Conservation (phyloP, 2,329 filamentous ascomycete genomes). For the Bisporella sp. region DNA sequence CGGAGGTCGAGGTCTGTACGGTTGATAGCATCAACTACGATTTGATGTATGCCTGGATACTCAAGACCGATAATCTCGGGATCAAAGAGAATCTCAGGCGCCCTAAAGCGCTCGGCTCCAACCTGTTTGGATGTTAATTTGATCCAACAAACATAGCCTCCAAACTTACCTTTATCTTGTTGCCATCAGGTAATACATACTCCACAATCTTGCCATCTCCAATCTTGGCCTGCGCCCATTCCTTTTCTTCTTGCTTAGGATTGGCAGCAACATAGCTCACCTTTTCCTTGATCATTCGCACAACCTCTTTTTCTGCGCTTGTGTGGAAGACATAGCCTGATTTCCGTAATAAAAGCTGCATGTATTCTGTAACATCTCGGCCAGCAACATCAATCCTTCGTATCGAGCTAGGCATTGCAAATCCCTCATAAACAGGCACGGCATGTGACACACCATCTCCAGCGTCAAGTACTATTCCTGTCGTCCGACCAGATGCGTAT, state of each 20-base stretch:
- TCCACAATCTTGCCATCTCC: constrained; percentile 75
- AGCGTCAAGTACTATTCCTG: constrained; percentile 89
- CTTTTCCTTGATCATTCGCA: constrained; percentile 93
- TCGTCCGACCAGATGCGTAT: constrained; percentile 92
- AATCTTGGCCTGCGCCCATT: constrained; percentile 77
- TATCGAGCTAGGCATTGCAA: constrained; percentile 93
- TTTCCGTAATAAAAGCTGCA: constrained; percentile 87
- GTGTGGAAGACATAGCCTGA: constrained; percentile 94
- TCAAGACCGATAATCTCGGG: constrained; percentile 95
- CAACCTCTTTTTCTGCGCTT: constrained; percentile 98
- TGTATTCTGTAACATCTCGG: constrained; percentile 89
- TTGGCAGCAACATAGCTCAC: constrained; percentile 87
- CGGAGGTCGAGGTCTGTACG: constrained; percentile 92
- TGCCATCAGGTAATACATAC: constrained; percentile 86
- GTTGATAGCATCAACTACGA: constrained; percentile 93
- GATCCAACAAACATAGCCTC: neutral
- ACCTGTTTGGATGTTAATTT: constrained; percentile 45
- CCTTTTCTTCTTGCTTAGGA: constrained; percentile 91
- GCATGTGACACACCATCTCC: constrained; percentile 96
- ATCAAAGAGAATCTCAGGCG: constrained; percentile 95
- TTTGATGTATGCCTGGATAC: constrained; percentile 95
- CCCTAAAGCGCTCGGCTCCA: constrained; percentile 88
- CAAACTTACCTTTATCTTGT: constrained; percentile 72
- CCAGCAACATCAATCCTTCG: constrained; percentile 93
- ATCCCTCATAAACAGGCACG: constrained; percentile 95